phyloP scores from a whole-genome alignment of 2,329 filamentous ascomycete species.

The Elsinoe arachidis region DNA sequence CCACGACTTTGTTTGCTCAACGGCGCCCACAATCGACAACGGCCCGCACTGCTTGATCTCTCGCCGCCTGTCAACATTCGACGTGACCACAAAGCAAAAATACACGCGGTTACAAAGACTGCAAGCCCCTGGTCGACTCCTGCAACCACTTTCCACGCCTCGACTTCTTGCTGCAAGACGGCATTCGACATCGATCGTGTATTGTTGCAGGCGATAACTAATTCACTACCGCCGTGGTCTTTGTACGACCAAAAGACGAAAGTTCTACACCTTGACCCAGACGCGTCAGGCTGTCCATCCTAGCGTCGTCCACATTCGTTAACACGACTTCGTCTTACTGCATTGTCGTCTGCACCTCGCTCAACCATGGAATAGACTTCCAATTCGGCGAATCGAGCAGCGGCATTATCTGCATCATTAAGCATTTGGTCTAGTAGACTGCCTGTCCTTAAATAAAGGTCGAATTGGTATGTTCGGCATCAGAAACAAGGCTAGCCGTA shows the following conservation, averaged over 20 bases:
- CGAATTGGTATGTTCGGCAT: not conserved
- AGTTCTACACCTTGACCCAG: not conserved
- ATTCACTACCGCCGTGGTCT: not conserved
- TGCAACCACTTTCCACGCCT: constrained; percentile 9
- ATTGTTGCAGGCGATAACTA: not conserved
- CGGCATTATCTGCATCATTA: not conserved
- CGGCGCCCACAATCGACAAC: constrained; percentile 8
- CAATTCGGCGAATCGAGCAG: not conserved
- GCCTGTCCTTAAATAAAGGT: not conserved
- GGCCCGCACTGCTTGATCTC: not conserved
- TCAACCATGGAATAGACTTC: constrained; percentile 10
- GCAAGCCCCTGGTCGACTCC: constrained; percentile 1
- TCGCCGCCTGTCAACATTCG: constrained; percentile 9
- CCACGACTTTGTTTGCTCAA: constrained; percentile 6
- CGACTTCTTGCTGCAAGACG: constrained; percentile 7
- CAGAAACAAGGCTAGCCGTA: not conserved
- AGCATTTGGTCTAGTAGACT: not conserved
- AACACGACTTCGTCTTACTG: not conserved
- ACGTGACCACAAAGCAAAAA: constrained; percentile 11
- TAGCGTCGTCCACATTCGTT: constrained; percentile 8
- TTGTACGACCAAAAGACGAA: not conserved
- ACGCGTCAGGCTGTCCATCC: not conserved
- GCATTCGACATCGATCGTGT: not conserved
- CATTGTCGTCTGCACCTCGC: not conserved
- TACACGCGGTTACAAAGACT: constrained; percentile 6